Conservation (phyloP, 1,284 basidiomycete species). For the Stygiomarasmius scandens region DNA sequence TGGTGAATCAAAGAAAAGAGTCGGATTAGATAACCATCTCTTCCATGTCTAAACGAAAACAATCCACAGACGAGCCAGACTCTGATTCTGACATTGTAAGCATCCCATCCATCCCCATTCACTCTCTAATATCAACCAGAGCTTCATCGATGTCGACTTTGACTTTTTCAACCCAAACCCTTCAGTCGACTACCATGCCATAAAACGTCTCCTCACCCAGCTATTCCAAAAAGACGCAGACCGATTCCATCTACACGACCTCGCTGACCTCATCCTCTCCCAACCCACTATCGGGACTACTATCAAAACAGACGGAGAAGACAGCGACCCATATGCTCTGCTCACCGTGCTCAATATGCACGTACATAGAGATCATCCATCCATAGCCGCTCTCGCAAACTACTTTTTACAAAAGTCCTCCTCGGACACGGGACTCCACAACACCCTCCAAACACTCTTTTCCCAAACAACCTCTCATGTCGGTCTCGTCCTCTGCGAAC, state of each 20-base stretch:
- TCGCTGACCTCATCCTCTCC: conserved; percentile 77
- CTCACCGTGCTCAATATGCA: conserved; percentile 84
- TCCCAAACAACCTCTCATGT: conserved; percentile 57
- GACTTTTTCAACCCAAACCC: conserved; percentile 90
- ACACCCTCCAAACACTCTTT: conserved; percentile 55
- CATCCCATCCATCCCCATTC: not conserved
- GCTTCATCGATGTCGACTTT: conserved; percentile 79
- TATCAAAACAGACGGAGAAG: conserved; percentile 88
- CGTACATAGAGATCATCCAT: conserved; percentile 69
- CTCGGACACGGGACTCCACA: conserved; percentile 51
- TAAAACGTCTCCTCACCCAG: conserved; percentile 81
- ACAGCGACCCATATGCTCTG: conserved; percentile 86
- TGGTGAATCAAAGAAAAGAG: conserved; percentile 27
- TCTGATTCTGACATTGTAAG: conserved; percentile 34
- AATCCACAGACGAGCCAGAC: conserved; percentile 23
- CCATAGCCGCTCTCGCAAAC: conserved; percentile 69
- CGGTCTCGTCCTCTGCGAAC: conserved; percentile 83
- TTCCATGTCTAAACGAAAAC: conserved; percentile 38
- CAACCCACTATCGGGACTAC: conserved; percentile 84
- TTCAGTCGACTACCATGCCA: conserved; percentile 81
- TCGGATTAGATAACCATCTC: not conserved
- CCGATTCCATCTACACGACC: conserved; percentile 65
- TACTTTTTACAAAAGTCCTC: conserved; percentile 65
- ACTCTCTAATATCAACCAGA: conserved; percentile 30
- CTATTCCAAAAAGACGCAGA: conserved; percentile 85